Conservation (phyloP, 176 grass and related monocot species). For the Phyllostachys edulis region DNA sequence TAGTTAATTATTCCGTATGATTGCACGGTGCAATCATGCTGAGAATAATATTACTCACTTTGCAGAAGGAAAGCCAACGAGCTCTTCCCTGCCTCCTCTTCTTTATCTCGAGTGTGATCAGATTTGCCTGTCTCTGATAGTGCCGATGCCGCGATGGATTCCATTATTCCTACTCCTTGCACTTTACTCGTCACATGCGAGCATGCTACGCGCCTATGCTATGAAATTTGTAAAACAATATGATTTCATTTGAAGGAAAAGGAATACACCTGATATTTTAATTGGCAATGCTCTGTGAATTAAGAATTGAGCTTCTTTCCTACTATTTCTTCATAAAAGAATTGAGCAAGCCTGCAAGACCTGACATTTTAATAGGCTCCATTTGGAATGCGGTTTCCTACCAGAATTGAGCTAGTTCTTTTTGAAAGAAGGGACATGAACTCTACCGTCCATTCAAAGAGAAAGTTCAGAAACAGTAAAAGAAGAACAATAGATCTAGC, state of each 20-base stretch:
- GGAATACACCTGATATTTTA: too few relatives aligned
- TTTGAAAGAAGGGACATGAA: not conserved
- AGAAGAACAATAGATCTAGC: too few relatives aligned
- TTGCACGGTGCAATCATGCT: constrained; percentile 6
- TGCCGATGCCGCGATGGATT: not conserved
- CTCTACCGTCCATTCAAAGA: too few relatives aligned
- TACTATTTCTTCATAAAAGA: too few relatives aligned
- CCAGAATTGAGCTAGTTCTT: not conserved
- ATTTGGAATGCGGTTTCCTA: too few relatives aligned
- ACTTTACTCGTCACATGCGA: not conserved
- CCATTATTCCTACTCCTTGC: not conserved
- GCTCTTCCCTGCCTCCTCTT: not conserved
- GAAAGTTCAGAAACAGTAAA: too few relatives aligned
- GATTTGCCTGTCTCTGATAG: not conserved
- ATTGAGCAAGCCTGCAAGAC: too few relatives aligned
- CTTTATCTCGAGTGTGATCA: constrained; percentile 4
- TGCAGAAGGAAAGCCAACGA: not conserved
- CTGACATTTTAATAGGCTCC: too few relatives aligned
- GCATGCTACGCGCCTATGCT: not conserved
- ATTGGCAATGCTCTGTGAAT: too few relatives aligned
- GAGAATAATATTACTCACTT: constrained; percentile 27
- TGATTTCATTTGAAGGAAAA: too few relatives aligned
- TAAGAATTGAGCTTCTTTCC: too few relatives aligned
- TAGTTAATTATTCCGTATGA: constrained; percentile 18
- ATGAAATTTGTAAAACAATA: not conserved